Conservation (phyloP, 495 filamentous ascomycete species). For the Pyronema omphalodes region DNA sequence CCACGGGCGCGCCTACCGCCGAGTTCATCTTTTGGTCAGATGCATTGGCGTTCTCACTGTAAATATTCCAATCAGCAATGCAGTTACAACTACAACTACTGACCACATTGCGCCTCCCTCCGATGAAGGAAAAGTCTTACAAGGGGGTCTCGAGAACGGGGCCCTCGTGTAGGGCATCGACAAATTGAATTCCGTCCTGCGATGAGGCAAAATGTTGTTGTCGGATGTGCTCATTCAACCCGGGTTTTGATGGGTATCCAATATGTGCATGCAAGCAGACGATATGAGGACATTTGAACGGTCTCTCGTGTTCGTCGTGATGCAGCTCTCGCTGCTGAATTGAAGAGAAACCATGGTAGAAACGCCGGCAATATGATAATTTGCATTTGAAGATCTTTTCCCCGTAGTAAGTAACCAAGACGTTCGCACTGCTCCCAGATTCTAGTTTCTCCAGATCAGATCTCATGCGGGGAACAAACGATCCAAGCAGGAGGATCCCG, state of each 20-base stretch:
- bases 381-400: slow-evolving; percentile 24
- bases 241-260: slow-evolving; percentile 20
- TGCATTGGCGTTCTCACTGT: too few relatives aligned
- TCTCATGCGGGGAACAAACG: slow-evolving; percentile 15
- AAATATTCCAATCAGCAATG: too few relatives aligned
- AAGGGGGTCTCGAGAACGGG: too few relatives aligned
- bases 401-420: slow-evolving; percentile 18
- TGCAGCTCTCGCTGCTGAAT: slow-evolving; percentile 20
- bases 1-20: not conserved
- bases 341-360: slow-evolving; percentile 23
- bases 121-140: too few relatives aligned
- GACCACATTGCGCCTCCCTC: too few relatives aligned
- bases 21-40: slow-evolving; percentile 1
- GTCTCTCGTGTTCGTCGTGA: slow-evolving; percentile 18
- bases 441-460: slow-evolving; percentile 14
- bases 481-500: slow-evolving; percentile 3
- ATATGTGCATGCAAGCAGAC: slow-evolving; percentile 17
- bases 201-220: too few relatives aligned
- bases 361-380: slow-evolving; percentile 22
- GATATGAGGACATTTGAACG: slow-evolving; percentile 18
- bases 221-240: slow-evolving; percentile 23
- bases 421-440: not conserved
- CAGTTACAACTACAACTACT: too few relatives aligned
- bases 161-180: too few relatives aligned
- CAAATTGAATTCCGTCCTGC: too few relatives aligned